Conservation (phyloP, 2,329 filamentous ascomycete species). For the Zasmidium angulare region DNA sequence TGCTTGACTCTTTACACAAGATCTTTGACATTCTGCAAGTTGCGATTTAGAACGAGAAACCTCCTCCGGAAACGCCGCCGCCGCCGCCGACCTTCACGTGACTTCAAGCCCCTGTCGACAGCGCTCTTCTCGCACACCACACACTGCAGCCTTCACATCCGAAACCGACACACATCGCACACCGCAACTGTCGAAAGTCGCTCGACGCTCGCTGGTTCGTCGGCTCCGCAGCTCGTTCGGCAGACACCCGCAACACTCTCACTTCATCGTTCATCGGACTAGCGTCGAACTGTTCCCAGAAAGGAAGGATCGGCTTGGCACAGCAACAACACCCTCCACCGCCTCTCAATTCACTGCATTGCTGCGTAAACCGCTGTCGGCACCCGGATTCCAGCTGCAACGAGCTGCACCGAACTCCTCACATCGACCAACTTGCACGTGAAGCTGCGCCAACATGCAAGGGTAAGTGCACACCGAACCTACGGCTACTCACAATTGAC, state of each 20-base stretch:
- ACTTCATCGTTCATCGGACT: constrained; percentile 4
- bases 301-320: background rate
- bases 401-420: constrained; percentile 9
- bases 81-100: background rate
- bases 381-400: background rate
- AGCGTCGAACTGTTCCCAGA: background rate
- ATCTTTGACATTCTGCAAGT: background rate
- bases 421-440: constrained; percentile 6
- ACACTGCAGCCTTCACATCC: background rate
- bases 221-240: background rate
- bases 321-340: background rate
- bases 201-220: background rate
- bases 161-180: background rate
- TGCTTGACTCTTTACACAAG: constrained; percentile 7
- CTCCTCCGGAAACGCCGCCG: background rate
- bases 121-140: background rate
- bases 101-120: background rate
- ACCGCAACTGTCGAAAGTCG: background rate
- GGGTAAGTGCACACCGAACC: constrained; percentile 26
- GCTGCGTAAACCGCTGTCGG: constrained; percentile 1
- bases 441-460: background rate
- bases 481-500: constrained; percentile 9
- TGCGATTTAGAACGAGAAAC: background rate
- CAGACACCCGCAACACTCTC: background rate
- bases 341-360: constrained; percentile 7